phyloP scores from a whole-genome alignment of 2,329 filamentous ascomycete genomes.

The Annulohypoxylon truncatum region DNA sequence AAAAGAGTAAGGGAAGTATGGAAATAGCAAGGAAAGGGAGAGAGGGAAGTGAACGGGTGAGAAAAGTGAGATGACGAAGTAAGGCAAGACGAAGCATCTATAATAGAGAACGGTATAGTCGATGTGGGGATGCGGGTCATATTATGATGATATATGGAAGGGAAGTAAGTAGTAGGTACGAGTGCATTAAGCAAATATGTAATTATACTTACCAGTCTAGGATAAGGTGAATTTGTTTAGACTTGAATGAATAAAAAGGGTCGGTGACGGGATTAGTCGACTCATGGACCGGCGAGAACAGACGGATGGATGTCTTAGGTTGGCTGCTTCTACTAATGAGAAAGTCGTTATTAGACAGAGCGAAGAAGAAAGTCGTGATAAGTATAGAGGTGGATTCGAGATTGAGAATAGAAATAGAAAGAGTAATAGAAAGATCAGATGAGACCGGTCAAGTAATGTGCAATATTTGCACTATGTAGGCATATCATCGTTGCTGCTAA shows the following conservation, averaged over 20 bases:
- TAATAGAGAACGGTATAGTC: conserved; percentile 23
- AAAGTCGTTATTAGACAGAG: not conserved
- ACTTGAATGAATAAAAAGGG: not conserved
- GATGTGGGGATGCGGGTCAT: conserved; percentile 24
- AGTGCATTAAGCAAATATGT: conserved; percentile 3
- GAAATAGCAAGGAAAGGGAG: not conserved
- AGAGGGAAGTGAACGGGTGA: not conserved
- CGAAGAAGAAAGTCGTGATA: not conserved
- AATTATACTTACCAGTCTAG: conserved; percentile 23
- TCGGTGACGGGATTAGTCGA: conserved; percentile 16
- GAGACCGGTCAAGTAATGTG: not conserved
- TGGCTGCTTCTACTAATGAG: not conserved
- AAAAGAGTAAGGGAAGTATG: not conserved
- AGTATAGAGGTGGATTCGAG: not conserved
- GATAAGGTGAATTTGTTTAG: not conserved
- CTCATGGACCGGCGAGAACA: conserved; percentile 17
- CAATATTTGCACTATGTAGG: not conserved
- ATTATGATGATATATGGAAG: conserved; percentile 19
- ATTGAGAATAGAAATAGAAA: not conserved
- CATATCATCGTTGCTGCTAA: not conserved
- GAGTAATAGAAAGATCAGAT: not conserved
- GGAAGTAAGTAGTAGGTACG: conserved; percentile 17
- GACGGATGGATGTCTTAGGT: not conserved
- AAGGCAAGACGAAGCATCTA: conserved; percentile 11
- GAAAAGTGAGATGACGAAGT: conserved; percentile 9